These are phyloP conservation scores for Citrullus amarus DNA, from an alignment of 306 rosid species.

Conservation along the genomic window DNA sequence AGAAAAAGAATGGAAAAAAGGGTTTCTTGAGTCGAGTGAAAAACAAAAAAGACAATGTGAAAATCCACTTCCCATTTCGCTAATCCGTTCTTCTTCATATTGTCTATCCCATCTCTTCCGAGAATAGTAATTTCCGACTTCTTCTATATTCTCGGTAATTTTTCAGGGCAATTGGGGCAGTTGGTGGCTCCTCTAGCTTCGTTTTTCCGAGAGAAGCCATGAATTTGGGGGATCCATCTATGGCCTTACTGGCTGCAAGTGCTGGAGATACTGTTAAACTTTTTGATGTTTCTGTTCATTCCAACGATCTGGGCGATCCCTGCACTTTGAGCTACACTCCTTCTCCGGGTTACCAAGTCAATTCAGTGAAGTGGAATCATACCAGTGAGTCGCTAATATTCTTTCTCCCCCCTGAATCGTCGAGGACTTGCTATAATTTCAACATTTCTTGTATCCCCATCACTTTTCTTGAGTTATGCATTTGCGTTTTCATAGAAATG, in stretches of 20 bases:
- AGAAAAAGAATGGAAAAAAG: background rate
- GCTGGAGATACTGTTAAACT: slow-evolving; percentile 92
- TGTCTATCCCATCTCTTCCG: background rate
- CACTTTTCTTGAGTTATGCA: background rate
- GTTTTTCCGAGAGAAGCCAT: background rate
- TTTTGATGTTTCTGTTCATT: slow-evolving; percentile 71
- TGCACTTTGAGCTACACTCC: slow-evolving; percentile 80
- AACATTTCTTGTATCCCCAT: background rate
- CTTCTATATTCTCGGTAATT: background rate
- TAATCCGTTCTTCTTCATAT: background rate
- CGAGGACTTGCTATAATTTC: background rate
- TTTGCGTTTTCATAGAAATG: background rate
- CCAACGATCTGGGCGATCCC: slow-evolving; percentile 90
- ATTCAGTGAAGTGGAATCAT: slow-evolving; percentile 95
- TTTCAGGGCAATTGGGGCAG: background rate
- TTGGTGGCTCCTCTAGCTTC: background rate
- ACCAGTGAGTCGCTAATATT: slow-evolving; percentile 48
- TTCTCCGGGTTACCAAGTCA: slow-evolving; percentile 63
- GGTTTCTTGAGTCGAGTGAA: background rate
- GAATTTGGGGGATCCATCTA: slow-evolving; percentile 52
- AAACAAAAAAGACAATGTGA: background rate
- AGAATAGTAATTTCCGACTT: background rate
- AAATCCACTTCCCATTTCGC: background rate
- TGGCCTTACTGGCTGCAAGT: slow-evolving; percentile 70
- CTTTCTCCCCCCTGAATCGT: background rate